phyloP scores from a whole-genome alignment of 2,329 filamentous ascomycete genomes.

The Nothomitra cinnamomea region DNA sequence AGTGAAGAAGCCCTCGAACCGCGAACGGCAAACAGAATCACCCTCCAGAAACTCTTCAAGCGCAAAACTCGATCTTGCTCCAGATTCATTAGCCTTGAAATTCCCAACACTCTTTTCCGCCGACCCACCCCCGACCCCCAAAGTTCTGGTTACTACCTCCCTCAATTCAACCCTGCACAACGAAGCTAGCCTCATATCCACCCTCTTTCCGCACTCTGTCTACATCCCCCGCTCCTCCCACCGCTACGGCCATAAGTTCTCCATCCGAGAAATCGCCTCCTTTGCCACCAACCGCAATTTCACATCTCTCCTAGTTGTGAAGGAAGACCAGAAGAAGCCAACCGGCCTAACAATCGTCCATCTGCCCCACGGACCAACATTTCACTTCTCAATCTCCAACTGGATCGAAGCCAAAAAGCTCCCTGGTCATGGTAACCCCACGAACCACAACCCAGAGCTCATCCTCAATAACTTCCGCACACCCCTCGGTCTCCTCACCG shows the following conservation, averaged over 20 bases:
- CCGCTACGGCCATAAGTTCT: conserved; percentile 78
- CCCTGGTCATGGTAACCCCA: conserved; percentile 78
- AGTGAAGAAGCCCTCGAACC: conserved; percentile 17
- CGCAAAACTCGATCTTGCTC: conserved; percentile 38
- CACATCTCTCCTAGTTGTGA: conserved; percentile 68
- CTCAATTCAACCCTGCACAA: conserved; percentile 78
- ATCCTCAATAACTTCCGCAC: conserved; percentile 92
- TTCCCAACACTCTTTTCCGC: conserved; percentile 41
- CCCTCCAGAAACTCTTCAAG: conserved; percentile 33
- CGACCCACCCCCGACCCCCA: conserved; percentile 43
- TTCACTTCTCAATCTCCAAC: conserved; percentile 81
- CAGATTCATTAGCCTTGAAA: conserved; percentile 41
- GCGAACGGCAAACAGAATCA: neutral
- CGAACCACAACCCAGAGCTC: conserved; percentile 78
- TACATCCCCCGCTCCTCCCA: conserved; percentile 81
- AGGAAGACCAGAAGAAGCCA: conserved; percentile 77
- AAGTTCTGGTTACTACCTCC: conserved; percentile 82
- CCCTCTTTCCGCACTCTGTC: conserved; percentile 60
- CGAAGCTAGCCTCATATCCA: conserved; percentile 61
- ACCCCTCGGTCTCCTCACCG: conserved; percentile 72
- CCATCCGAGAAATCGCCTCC: conserved; percentile 71
- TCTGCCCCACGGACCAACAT: conserved; percentile 70
- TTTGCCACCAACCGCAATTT: conserved; percentile 72
- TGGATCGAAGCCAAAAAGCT: conserved; percentile 81
- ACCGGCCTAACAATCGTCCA: conserved; percentile 71